phyloP scores from a whole-genome alignment of 495 filamentous ascomycete species.

The Thozetella sp. region DNA sequence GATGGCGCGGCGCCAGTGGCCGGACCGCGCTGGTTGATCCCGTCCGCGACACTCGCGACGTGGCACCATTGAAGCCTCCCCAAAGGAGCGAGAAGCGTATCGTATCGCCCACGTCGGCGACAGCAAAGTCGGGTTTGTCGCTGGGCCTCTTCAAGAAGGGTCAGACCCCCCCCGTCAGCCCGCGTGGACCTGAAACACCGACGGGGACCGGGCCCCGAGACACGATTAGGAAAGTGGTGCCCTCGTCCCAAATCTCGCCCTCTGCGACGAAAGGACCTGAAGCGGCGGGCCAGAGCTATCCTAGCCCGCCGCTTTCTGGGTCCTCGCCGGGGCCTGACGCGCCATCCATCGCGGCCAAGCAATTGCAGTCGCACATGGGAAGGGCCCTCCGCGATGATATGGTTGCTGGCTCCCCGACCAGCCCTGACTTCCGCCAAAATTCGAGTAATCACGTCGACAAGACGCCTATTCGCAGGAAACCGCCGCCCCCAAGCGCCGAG shows the following conservation, averaged over 20 bases:
- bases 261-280: slow-evolving; percentile 14
- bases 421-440: slow-evolving; percentile 8
- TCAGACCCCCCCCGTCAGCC: slow-evolving; percentile 35
- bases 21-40: slow-evolving; percentile 48
- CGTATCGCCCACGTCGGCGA: slow-evolving; percentile 15
- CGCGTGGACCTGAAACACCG: slow-evolving; percentile 25
- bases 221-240: slow-evolving; percentile 18
- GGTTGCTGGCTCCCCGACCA: slow-evolving; percentile 9
- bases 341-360: slow-evolving; percentile 22
- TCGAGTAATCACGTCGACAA: slow-evolving; percentile 27
- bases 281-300: slow-evolving; percentile 25
- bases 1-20: slow-evolving; percentile 56
- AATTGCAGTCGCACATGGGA: slow-evolving; percentile 12
- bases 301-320: slow-evolving; percentile 33
- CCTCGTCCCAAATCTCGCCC: slow-evolving; percentile 23
- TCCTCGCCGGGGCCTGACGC: slow-evolving; percentile 18
- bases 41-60: slow-evolving; percentile 41
- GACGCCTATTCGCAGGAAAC: slow-evolving; percentile 37
- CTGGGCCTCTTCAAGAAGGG: slow-evolving; percentile 14
- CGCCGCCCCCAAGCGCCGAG: slow-evolving; percentile 31
- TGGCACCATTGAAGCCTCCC: slow-evolving; percentile 43
- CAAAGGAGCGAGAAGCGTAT: slow-evolving; percentile 41
- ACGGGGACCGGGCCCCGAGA: slow-evolving; percentile 23
- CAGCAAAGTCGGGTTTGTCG: slow-evolving; percentile 8
- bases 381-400: slow-evolving; percentile 17